Conservation (phyloP, 805 yeast genomes). For the Candida vartiovaarae region DNA sequence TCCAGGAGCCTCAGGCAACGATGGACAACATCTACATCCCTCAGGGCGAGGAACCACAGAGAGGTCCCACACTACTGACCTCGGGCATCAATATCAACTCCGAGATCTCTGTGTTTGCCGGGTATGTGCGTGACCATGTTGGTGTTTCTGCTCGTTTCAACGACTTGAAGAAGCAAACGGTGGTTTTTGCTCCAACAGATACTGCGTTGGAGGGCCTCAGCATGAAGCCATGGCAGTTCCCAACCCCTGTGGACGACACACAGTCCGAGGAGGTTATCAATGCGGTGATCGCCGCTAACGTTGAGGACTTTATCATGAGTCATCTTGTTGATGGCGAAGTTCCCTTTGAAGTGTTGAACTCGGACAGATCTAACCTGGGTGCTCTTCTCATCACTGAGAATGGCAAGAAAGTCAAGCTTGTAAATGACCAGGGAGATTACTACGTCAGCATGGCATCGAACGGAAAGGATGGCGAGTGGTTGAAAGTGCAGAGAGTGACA, state of each 20-base stretch:
- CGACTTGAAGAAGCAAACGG: constrained; percentile 31
- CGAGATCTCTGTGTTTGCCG: constrained; percentile 55
- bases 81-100: constrained; percentile 26
- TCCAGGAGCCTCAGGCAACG: constrained; percentile 10
- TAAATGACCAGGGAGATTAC: constrained; percentile 29
- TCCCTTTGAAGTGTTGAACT: constrained; percentile 16
- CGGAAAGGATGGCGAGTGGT: constrained; percentile 29
- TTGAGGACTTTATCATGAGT: constrained; percentile 50
- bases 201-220: constrained; percentile 44
- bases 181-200: constrained; percentile 70
- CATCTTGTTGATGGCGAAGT: constrained; percentile 44
- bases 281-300: constrained; percentile 40
- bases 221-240: constrained; percentile 81
- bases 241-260: constrained; percentile 36
- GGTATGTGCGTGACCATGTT: constrained; percentile 60
- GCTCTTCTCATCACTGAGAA: constrained; percentile 28
- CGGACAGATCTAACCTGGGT: constrained; percentile 11
- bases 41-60: constrained; percentile 24
- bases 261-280: constrained; percentile 39
- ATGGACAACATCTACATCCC: constrained; percentile 12
- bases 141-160: constrained; percentile 43
- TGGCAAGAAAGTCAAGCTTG: constrained; percentile 30
- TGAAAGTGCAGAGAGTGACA: constrained; percentile 28
- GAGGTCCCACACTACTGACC: constrained; percentile 23
- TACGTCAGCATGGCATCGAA: constrained; percentile 26